phyloP scores from a whole-genome alignment of 495 filamentous ascomycete species.

The Jackrogersella minutella region DNA sequence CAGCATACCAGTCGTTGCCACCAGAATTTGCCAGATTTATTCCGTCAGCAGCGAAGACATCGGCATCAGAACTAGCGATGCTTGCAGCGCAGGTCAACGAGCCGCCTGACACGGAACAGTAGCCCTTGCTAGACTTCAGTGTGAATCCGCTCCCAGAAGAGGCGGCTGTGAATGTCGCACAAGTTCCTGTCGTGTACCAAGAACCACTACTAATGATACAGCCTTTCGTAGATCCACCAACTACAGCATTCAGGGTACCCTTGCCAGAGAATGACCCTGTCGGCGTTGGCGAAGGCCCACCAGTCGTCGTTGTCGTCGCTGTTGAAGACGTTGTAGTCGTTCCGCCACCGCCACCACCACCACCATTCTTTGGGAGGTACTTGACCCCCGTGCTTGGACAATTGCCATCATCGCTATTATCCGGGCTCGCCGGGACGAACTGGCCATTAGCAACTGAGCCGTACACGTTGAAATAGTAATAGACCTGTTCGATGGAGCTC shows the following conservation, averaged over 20 bases:
- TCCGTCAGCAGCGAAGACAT: slow-evolving; percentile 52
- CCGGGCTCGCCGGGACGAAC: slow-evolving; percentile 62
- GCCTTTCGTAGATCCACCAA: slow-evolving; percentile 60
- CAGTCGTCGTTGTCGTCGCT: slow-evolving; percentile 25
- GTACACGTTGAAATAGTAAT: slow-evolving; percentile 79
- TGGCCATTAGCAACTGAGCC: slow-evolving; percentile 73
- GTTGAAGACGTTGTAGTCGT: background rate
- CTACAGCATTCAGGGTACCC: slow-evolving; percentile 66
- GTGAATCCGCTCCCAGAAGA: slow-evolving; percentile 60
- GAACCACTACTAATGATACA: slow-evolving; percentile 74
- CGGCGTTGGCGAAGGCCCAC: slow-evolving; percentile 15
- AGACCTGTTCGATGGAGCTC: slow-evolving; percentile 70
- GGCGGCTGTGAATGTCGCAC: slow-evolving; percentile 70
- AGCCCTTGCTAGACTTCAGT: slow-evolving; percentile 66
- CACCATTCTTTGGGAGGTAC: slow-evolving; percentile 43
- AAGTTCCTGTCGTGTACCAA: slow-evolving; percentile 75
- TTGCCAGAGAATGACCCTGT: slow-evolving; percentile 52
- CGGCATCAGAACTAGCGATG: slow-evolving; percentile 45
- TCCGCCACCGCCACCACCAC: slow-evolving; percentile 5
- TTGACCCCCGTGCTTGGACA: slow-evolving; percentile 43
- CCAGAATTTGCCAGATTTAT: slow-evolving; percentile 54
- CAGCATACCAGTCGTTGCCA: slow-evolving; percentile 65
- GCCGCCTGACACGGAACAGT: slow-evolving; percentile 59
- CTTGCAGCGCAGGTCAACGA: slow-evolving; percentile 60
- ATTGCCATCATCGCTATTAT: slow-evolving; percentile 30